These are phyloP conservation scores for Xylariaceae sp. DNA, from an alignment of 2,329 filamentous ascomycete species.

Conservation along the genomic window DNA sequence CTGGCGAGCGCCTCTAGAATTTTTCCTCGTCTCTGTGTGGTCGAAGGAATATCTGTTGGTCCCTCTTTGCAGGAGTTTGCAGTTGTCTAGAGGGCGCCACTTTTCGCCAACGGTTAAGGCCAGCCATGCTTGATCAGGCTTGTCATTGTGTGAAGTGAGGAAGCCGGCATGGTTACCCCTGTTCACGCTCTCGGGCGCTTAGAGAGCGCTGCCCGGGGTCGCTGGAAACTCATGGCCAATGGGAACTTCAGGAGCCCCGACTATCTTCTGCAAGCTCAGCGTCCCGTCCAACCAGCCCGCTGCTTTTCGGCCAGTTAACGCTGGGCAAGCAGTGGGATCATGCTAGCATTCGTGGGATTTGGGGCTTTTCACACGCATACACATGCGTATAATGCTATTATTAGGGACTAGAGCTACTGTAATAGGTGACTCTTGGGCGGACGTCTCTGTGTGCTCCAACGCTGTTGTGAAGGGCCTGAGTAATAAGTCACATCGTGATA, in stretches of 20 bases:
- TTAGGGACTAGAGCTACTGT: constrained; percentile 30
- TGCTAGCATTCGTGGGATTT: constrained; percentile 24
- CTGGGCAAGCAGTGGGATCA: constrained; percentile 30
- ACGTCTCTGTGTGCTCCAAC: not conserved
- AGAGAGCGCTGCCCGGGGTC: constrained; percentile 34
- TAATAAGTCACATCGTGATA: constrained; percentile 38
- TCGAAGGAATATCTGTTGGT: constrained; percentile 22
- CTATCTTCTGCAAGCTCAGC: constrained; percentile 31
- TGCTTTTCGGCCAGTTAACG: constrained; percentile 26
- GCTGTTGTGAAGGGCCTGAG: constrained; percentile 27
- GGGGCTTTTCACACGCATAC: constrained; percentile 14
- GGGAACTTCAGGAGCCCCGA: constrained; percentile 22
- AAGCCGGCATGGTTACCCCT: constrained; percentile 28
- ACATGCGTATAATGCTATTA: constrained; percentile 33
- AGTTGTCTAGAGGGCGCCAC: constrained; percentile 18
- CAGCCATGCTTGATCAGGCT: constrained; percentile 32
- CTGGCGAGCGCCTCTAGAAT: constrained; percentile 18
- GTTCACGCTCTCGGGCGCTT: constrained; percentile 35
- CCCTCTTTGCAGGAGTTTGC: constrained; percentile 23
- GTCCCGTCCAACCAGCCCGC: constrained; percentile 37
- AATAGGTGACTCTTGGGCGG: constrained; percentile 12
- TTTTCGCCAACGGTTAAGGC: constrained; percentile 18
- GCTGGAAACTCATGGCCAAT: constrained; percentile 31
- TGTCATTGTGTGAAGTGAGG: constrained; percentile 15
- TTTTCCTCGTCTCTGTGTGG: constrained; percentile 16